These are phyloP conservation scores for Senna tora DNA, from an alignment of 306 rosid genomes.

Conservation along the genomic window DNA sequence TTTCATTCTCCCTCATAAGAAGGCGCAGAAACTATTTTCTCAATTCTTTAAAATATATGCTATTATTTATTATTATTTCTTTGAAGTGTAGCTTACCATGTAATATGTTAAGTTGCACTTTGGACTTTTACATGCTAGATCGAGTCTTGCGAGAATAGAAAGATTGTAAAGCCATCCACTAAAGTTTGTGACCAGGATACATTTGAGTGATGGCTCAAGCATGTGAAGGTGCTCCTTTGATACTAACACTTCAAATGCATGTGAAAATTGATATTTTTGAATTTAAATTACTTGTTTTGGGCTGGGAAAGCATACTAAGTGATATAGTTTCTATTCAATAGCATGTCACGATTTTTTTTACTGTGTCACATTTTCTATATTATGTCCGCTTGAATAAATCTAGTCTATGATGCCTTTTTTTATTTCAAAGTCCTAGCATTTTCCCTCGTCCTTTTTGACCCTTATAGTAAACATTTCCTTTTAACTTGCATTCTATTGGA, in stretches of 20 bases:
- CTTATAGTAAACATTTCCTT: background rate
- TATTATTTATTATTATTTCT: background rate
- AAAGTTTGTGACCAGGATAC: conserved; percentile 36
- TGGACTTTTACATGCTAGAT: conserved; percentile 35
- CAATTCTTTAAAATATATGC: background rate
- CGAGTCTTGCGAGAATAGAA: conserved; percentile 34
- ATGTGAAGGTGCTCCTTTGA: conserved; percentile 47
- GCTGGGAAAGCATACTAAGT: too few species aligned
- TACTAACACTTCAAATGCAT: background rate
- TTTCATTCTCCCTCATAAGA: too few species aligned
- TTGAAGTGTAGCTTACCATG: conserved; percentile 6
- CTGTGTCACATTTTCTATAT: too few species aligned
- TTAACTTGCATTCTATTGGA: conserved; percentile 14
- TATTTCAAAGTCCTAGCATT: too few species aligned
- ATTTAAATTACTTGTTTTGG: conserved; percentile 4
- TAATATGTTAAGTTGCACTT: conserved; percentile 15
- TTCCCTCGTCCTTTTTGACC: too few species aligned
- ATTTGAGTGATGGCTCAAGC: conserved; percentile 30
- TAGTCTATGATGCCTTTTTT: too few species aligned
- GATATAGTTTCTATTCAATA: too few species aligned
- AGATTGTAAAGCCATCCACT: conserved; percentile 42
- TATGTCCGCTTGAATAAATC: too few species aligned
- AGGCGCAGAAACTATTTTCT: background rate
- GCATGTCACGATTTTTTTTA: too few species aligned
- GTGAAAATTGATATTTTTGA: conserved; percentile 1